Percentiles rank a stretch among this genome's conserved stretches.
Evolutionary conservation across 1,284 basidiomycete species (phyloP).

Genomic region (Peniophora sp.): DNA sequence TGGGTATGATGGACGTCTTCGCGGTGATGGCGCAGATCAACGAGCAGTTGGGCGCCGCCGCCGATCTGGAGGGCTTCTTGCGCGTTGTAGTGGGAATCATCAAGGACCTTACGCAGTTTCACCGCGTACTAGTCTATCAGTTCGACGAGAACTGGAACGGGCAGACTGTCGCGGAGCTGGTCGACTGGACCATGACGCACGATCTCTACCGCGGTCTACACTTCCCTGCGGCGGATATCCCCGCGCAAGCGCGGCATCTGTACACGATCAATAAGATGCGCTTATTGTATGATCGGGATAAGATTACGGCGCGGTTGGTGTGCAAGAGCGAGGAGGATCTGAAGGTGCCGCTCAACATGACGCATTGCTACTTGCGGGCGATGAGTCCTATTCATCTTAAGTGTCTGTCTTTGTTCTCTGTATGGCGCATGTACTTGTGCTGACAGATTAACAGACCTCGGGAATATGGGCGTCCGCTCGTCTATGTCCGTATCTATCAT

Average conservation of each 20-base stretch:
- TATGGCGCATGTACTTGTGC: constrained; percentile 7
- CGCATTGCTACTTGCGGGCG: constrained; percentile 78
- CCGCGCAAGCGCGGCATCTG: constrained; percentile 43
- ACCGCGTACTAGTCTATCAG: constrained; percentile 86
- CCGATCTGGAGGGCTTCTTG: constrained; percentile 67
- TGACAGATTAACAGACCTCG: constrained; percentile 42
- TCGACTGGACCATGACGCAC: constrained; percentile 76
- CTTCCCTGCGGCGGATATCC: constrained; percentile 58
- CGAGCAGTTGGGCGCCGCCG: constrained; percentile 70
- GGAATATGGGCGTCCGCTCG: constrained; percentile 76
- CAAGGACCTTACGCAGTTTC: constrained; percentile 79
- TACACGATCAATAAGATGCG: constrained; percentile 68
- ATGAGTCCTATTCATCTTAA: constrained; percentile 90
- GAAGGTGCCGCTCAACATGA: constrained; percentile 77
- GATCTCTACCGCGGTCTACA: constrained; percentile 74
- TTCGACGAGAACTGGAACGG: constrained; percentile 71
- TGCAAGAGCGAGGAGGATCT: constrained; percentile 63
- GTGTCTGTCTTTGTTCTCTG: constrained; percentile 37
- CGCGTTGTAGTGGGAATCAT: constrained; percentile 77
- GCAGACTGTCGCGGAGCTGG: constrained; percentile 77
- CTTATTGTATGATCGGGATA: constrained; percentile 73
- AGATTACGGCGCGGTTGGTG: constrained; percentile 73
- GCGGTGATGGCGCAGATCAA: constrained; percentile 80
- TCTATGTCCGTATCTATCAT: constrained; percentile 88
- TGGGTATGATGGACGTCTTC: constrained; percentile 77